Base-by-base conservation (phyloP, 2,329 filamentous ascomycete genomes). In the Aspergillus transmontanensis region DNA sequence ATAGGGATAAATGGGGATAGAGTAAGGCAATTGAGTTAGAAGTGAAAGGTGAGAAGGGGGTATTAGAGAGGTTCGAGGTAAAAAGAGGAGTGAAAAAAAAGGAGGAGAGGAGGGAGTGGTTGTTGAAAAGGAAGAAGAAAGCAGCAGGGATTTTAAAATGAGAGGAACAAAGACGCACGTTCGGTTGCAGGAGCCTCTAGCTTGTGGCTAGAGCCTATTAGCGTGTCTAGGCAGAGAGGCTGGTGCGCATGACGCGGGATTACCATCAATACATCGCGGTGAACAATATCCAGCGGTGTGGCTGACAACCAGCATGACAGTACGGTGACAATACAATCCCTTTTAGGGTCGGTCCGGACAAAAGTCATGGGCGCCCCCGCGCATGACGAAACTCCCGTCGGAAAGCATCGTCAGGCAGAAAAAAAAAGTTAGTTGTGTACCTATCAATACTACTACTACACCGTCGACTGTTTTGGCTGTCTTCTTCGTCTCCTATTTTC, bases 381-480 rank as follows among this genome's bases (percentile, higher is more conserved):
- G 51, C 69, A 71, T 71, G 69, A 71, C 69, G 69, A 70, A 69
- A 71, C 60, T 41, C 26, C 58, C 63, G 23, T 48, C 26, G 26
- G 61, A 46, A 59, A 65, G 63, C 65, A 66, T 68, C 66, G 60
- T 61, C 64, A 68, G 68, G 66, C 66, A 69, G 69, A 69, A 65
- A 69, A 67, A 69, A 70, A 66, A 62, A 64, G 56, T 51, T 51
- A 56, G 53, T 54, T 36, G 50, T 53, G 50, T 53, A 53, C 28
- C 34, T 19, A 55, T 43, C 26, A 36, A 53, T 53, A 36, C 41
- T 54, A 14, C 46, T 54, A 34, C 32, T 10, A 34, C 32, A 4
- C 10, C 32, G 32, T 23, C 34, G 50, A 26, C 41, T 48, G 12
- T 30, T 51, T 14, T 19, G 14, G 36, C 45, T 39, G 43, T 46